Evolutionary conservation across 208 protist genomes (phyloP), one percentile per base, ranked within the genome.

Genomic region (Crithidia sp.): DNA sequence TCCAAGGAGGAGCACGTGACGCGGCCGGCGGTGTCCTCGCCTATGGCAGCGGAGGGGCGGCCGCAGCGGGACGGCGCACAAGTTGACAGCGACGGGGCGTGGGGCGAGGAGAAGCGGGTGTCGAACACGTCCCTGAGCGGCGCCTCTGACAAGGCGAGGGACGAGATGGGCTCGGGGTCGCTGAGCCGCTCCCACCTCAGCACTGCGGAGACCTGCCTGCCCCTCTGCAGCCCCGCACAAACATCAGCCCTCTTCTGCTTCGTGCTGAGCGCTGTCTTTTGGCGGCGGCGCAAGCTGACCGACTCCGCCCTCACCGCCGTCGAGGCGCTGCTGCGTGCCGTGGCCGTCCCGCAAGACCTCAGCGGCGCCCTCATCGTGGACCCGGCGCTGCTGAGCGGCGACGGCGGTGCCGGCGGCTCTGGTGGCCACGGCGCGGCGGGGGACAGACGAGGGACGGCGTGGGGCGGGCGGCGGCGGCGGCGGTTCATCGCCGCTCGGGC

Each of bases 241-340:
- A 74, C 61, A 5, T 50, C 74, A 4, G 74, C 41, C 43, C 17
- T 81, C n/a, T 84, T 83, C 72, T 71, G 83, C 43, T 76, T 71
- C 40, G 61, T 94, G 36, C 76, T 94, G 14, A 84, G 82, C 53
- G 68, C 77, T 16, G 71, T 90, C 19, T 86, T 84, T 67, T 79
- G 81, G 63, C 84, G 81, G 66, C 88, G 86, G 57, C 81, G 58
- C 47, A 90, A 87, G 76, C 68, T 90, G 16, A 73, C 76, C 7
- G 85, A 87, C 43, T 47, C 45, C 0, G 74, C 75, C 5, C 50
- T 91, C 14, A 69, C 77, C 47, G 74, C 80, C 12, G 50, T 91
- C 55, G 79, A 86, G 68, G 56, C 77, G 45, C 61, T 94, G 54
- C 67, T 91, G 74, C 79, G 76, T 8, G 67, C 66, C 12, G 47